These are phyloP conservation scores for Typha latifolia DNA, from an alignment of 176 grass and related monocot genomes.

Conservation along the genomic window DNA sequence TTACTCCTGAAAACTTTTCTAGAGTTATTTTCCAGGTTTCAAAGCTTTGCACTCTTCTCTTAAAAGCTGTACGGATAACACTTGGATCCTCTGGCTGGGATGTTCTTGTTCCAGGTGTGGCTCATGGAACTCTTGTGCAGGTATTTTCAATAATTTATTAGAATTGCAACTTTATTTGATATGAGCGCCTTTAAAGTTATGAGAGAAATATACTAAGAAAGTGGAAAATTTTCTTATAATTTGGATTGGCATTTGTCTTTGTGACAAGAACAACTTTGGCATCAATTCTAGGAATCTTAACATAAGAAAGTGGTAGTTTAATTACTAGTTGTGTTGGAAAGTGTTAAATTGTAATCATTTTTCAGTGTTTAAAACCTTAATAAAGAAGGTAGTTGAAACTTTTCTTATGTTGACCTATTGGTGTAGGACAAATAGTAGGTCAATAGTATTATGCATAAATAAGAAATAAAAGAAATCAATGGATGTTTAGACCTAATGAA, in stretches of 20 bases:
- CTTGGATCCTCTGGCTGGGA: slow-evolving; percentile 74
- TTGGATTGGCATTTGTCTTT: not conserved
- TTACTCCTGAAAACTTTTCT: slow-evolving; percentile 24
- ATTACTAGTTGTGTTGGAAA: too few species aligned
- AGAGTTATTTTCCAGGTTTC: slow-evolving; percentile 97
- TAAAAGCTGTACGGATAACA: slow-evolving; percentile 54
- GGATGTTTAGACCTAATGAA: too few species aligned
- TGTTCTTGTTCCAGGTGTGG: slow-evolving; percentile 88
- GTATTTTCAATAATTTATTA: slow-evolving; percentile 25
- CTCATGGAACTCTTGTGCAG: slow-evolving; percentile 66
- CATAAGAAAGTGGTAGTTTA: too few species aligned
- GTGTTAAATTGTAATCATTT: too few species aligned
- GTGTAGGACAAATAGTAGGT: too few species aligned
- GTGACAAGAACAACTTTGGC: not conserved
- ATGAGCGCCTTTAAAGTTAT: not conserved
- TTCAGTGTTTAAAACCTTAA: too few species aligned
- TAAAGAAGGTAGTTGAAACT: too few species aligned
- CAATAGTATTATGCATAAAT: too few species aligned
- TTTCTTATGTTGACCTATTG: too few species aligned
- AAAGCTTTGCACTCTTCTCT: slow-evolving; percentile 74
- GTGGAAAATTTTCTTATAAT: not conserved
- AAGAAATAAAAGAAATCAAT: too few species aligned
- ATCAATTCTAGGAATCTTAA: too few species aligned
- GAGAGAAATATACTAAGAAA: too few species aligned
- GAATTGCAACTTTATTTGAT: not conserved